phyloP scores from a whole-genome alignment of 2,329 filamentous ascomycete species.

The Colletotrichum trifolii region DNA sequence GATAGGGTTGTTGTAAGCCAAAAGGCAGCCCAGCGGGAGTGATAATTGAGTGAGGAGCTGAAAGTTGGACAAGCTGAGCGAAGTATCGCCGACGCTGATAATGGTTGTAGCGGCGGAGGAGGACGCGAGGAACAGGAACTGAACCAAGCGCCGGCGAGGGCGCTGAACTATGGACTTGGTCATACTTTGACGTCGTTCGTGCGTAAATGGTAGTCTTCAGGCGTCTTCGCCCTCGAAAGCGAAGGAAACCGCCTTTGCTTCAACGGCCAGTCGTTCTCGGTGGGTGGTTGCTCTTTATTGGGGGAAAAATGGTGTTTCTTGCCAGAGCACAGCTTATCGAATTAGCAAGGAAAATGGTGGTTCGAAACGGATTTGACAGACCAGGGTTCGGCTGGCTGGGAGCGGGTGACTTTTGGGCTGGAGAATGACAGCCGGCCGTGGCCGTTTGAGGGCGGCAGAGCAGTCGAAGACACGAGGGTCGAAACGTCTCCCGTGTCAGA shows the following conservation, averaged over 20 bases:
- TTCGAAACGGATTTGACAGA: conserved; percentile 8
- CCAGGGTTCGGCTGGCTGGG: conserved; percentile 32
- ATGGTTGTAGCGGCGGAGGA: conserved; percentile 18
- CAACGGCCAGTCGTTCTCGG: neutral
- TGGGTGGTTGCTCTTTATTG: neutral
- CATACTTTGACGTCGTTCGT: conserved; percentile 14
- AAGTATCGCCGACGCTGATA: conserved; percentile 21
- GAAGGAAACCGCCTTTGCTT: neutral
- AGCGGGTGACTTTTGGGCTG: conserved; percentile 32
- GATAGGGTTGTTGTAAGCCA: conserved; percentile 56
- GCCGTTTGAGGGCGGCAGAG: conserved; percentile 20
- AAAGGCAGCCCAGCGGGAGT: conserved; percentile 50
- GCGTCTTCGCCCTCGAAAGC: conserved; percentile 17
- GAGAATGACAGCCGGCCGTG: conserved; percentile 20
- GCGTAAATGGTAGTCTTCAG: neutral
- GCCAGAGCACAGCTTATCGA: conserved; percentile 5
- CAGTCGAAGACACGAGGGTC: conserved; percentile 13
- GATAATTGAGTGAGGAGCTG: conserved; percentile 51
- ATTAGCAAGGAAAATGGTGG: conserved; percentile 28
- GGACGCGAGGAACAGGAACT: conserved; percentile 23
- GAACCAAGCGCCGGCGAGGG: conserved; percentile 14
- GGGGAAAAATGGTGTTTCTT: neutral
- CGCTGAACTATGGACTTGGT: conserved; percentile 10
- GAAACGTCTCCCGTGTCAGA: conserved; percentile 38
- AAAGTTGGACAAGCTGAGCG: conserved; percentile 50